Evolutionary conservation across 2,329 filamentous ascomycete species (phyloP), one percentile per base, ranked within the genome.

Genomic region (Cercospora sp.): DNA sequence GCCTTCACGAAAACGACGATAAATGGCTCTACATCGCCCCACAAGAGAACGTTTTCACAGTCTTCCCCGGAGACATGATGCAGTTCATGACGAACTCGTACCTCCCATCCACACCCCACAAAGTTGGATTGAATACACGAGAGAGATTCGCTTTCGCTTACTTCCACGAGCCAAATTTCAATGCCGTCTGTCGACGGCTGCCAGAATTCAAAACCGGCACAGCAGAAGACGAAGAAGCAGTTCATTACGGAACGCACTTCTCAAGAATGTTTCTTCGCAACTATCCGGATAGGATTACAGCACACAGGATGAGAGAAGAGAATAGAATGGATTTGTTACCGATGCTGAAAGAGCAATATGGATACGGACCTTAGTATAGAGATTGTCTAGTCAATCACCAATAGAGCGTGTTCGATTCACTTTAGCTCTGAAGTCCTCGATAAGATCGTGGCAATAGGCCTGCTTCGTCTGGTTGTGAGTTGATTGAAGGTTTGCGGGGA

Each of bases 11-110:
- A 34, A 60, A 64, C 24, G 67, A 69, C 24, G 10, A 59, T 5
- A 65, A 59, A 5, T 69, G 65, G 65, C 61, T 66, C 6, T 66
- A 66, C 51, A 43, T 66, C 9, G 21, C 45, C 21, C 66, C 66
- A 1, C 24, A 49, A 18, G 57, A 65, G 34, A 65, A 68, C 26
- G 66, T 68, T 6, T 68, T 68, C 49, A 68, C 66, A 13, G 62
- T 65, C 21, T 65, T 68, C 32, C 66, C 66, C 2, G 66, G 66
- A 13, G 63, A 65, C 43, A 68, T 68, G 66, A 62, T 68, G 58
- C 62, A 68, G 28, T 68, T 68, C 57, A 68, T 68, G 62, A 68
- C 66, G 9, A 62, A 65, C 34, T 65, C 66, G 0, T 68, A 68
- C 32, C 58, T 68, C 3, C 66, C 66, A 3, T 65, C 62, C 5